Evolutionary conservation across 2,329 filamentous ascomycete species (phyloP).

Genomic region (Alternaria gansuensis): DNA sequence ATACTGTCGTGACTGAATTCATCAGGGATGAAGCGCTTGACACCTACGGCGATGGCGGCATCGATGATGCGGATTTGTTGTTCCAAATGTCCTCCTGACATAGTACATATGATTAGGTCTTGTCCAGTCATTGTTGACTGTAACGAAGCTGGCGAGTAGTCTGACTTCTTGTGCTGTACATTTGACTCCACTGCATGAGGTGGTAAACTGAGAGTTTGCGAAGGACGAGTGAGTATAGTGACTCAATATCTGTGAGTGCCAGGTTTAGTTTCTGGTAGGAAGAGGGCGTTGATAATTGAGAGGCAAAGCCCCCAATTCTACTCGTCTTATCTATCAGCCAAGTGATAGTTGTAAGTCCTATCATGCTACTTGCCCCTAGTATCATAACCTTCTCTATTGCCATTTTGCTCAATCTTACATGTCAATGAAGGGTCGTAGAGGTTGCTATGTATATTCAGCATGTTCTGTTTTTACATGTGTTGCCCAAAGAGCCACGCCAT

Average conservation of each 20-base stretch:
- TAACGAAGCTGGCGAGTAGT: conserved; percentile 47
- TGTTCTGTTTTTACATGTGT: neutral
- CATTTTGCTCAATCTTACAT: conserved; percentile 14
- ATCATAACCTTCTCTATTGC: conserved; percentile 37
- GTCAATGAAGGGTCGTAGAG: neutral
- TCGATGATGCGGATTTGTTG: conserved; percentile 50
- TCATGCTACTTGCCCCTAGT: conserved; percentile 37
- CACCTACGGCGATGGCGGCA: conserved; percentile 52
- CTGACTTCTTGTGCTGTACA: conserved; percentile 36
- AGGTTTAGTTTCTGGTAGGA: conserved; percentile 9
- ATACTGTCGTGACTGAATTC: conserved; percentile 54
- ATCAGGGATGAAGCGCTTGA: conserved; percentile 54
- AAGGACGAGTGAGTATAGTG: conserved; percentile 40
- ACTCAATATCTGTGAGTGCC: conserved; percentile 22
- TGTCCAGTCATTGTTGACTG: conserved; percentile 46
- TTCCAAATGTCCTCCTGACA: conserved; percentile 39
- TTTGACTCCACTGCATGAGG: conserved; percentile 15
- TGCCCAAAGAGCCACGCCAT: conserved; percentile 16
- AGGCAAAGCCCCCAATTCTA: conserved; percentile 40
- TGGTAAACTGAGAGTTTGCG: conserved; percentile 34
- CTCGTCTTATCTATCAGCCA: conserved; percentile 19
- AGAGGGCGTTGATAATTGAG: conserved; percentile 38
- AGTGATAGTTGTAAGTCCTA: neutral
- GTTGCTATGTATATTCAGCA: neutral
- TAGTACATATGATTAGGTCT: conserved; percentile 52